These are phyloP conservation scores for Apiotrichum siamense DNA, from an alignment of 1,284 basidiomycete species.

Conservation along the genomic window DNA sequence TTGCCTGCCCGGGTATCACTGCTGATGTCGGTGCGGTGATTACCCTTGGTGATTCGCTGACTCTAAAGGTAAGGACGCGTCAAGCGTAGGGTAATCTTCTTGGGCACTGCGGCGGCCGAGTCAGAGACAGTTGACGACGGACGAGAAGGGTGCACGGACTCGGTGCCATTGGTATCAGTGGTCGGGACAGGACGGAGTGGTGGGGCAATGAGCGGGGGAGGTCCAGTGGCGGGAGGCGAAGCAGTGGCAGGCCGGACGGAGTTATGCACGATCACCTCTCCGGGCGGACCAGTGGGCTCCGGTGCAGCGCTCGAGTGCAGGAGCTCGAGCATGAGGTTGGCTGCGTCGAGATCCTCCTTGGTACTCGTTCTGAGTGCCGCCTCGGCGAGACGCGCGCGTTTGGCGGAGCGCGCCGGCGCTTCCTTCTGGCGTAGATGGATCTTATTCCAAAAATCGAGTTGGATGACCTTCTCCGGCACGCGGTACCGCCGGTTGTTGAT, in stretches of 20 bases:
- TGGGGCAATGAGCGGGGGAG: too few relatives aligned
- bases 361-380: slow-evolving; percentile 9
- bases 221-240: background rate
- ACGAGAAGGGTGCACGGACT: background rate
- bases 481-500: slow-evolving; percentile 68
- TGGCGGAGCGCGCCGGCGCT: slow-evolving; percentile 7
- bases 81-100: slow-evolving; percentile 1
- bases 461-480: slow-evolving; percentile 86
- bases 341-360: slow-evolving; percentile 30
- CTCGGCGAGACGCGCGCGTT: slow-evolving; percentile 2
- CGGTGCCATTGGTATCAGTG: background rate
- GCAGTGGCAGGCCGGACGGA: background rate
- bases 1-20: too few relatives aligned
- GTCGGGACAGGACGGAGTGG: too few relatives aligned
- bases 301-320: background rate
- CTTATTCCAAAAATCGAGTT: slow-evolving; percentile 93
- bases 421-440: slow-evolving; percentile 48
- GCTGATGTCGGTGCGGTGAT: too few relatives aligned
- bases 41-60: too few relatives aligned
- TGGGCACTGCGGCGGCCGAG: slow-evolving; percentile 2
- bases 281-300: background rate
- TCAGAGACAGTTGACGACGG: background rate
- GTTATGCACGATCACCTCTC: background rate
- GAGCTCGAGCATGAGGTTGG: slow-evolving; percentile 21
- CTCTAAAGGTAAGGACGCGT: background rate